Base-by-base conservation (phyloP, 2,329 filamentous ascomycete genomes). In the Laburnicola sp. region DNA sequence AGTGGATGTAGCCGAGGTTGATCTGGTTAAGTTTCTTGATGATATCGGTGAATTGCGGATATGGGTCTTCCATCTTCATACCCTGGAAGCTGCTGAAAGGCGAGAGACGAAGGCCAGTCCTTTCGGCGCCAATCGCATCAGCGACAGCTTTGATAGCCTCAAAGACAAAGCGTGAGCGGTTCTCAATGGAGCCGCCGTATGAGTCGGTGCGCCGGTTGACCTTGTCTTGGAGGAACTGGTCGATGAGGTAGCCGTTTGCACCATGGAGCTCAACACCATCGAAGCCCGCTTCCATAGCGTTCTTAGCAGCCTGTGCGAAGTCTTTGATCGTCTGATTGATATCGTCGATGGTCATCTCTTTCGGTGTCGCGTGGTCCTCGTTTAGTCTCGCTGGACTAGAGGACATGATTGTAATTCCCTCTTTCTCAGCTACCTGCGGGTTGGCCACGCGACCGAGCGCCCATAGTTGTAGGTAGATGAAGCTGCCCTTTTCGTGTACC, bases 191-290 rank as follows among this genome's bases (percentile, higher is more conserved):
- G 6, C 79, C 79, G 70, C 79, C 72, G 71, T 80, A 45, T 42
- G 60, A 9, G 53, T 82, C 79, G 2, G 71, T 81, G 1, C 84
- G 76, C 42, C 75, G 74, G 70, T 86, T 86, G 59, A 74, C 72
- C 3, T 70, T 76, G 53, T 82, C 79, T 56, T 84, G 86, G 9
- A 86, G 73, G 68, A 91, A 91, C 58, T 87, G 80, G 49, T 81
- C 80, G 23, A 88, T 68, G 0, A 91, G 76, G 64, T 89, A 90
- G 4, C 86, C 86, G 59, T 88, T 86, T 1, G 84, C 84, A 30
- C 68, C 76, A 55, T 78, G 76, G 9, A 79, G 69, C 53, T 79
- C 86, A 11, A 89, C 78, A 3, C 83, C 82, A 61, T 88, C 86
- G 56, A 85, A 82, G 0, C 82, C 82, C 3, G 80, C 82, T 40